Conservation (phyloP, 495 filamentous ascomycete species). For the Penicillium canescens region DNA sequence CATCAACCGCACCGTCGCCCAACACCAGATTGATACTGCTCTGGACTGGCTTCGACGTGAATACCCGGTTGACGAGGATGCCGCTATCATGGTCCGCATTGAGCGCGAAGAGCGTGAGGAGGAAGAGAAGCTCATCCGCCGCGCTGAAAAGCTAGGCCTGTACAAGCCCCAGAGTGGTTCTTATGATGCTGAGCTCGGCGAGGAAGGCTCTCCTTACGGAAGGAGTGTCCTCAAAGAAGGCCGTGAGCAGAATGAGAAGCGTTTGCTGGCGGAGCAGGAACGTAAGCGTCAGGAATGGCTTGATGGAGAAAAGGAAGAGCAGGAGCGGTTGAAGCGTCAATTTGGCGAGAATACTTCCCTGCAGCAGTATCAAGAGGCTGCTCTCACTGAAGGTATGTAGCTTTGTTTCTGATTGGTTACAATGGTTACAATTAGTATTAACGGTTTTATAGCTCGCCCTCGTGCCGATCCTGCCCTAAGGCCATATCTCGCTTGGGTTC, state of each 20-base stretch:
- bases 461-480: conserved; percentile 45
- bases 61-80: conserved; percentile 76
- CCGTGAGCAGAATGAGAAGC: conserved; percentile 47
- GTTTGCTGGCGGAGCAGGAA: conserved; percentile 48
- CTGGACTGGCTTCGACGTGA: conserved; percentile 68
- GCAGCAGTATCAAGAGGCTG: conserved; percentile 45
- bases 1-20: conserved; percentile 39
- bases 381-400: conserved; percentile 37
- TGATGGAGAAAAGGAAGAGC: conserved; percentile 40
- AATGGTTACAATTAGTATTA: conserved; percentile 8
- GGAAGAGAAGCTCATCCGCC: conserved; percentile 42
- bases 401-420: not conserved
- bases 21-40: conserved; percentile 44
- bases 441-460: conserved; percentile 30
- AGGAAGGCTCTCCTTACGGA: conserved; percentile 40
- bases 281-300: conserved; percentile 46
- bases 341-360: conserved; percentile 48
- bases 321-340: conserved; percentile 39
- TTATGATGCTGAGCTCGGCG: conserved; percentile 43
- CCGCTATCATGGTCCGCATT: conserved; percentile 58
- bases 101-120: conserved; percentile 55
- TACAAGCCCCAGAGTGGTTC: conserved; percentile 53
- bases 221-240: conserved; percentile 51
- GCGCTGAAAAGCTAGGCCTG: conserved; percentile 43
- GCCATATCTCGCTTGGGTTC: conserved; percentile 50